Evolutionary conservation across 2,329 filamentous ascomycete species (phyloP).

Genomic region (Cladophialophora carrionii): DNA sequence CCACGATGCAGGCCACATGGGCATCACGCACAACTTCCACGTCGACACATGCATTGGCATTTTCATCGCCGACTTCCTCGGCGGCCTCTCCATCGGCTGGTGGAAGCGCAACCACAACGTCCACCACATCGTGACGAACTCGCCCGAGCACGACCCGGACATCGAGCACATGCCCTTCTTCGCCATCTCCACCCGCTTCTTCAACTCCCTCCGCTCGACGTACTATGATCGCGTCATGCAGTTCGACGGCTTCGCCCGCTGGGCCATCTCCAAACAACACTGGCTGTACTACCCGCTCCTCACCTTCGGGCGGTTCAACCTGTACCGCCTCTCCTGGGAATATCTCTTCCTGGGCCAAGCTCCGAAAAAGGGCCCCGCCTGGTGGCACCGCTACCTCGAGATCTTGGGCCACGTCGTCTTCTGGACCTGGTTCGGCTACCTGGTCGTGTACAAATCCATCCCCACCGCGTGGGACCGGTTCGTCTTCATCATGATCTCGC

Average conservation of each 20-base stretch:
- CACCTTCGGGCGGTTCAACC: slow-evolving; percentile 80
- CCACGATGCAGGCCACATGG: slow-evolving; percentile 96
- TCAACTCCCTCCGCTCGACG: slow-evolving; percentile 72
- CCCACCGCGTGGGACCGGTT: slow-evolving; percentile 71
- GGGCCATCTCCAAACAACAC: slow-evolving; percentile 73
- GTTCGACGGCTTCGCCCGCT: slow-evolving; percentile 73
- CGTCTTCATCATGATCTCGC: slow-evolving; percentile 75
- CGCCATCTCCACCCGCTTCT: slow-evolving; percentile 79
- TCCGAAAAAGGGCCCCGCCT: slow-evolving; percentile 73
- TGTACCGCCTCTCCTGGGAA: slow-evolving; percentile 80
- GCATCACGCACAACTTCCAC: slow-evolving; percentile 88
- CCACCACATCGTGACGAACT: slow-evolving; percentile 94
- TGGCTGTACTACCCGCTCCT: slow-evolving; percentile 84
- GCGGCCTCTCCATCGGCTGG: slow-evolving; percentile 89
- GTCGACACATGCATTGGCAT: slow-evolving; percentile 85
- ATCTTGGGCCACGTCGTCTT: slow-evolving; percentile 75
- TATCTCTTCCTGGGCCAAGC: slow-evolving; percentile 72
- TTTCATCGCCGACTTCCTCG: slow-evolving; percentile 83
- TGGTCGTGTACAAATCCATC: slow-evolving; percentile 72
- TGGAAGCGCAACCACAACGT: slow-evolving; percentile 98
- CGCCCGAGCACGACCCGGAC: slow-evolving; percentile 92
- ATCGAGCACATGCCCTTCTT: slow-evolving; percentile 91
- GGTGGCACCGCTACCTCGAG: slow-evolving; percentile 85
- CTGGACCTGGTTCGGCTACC: slow-evolving; percentile 85
- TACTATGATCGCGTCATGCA: slow-evolving; percentile 82